A percentile compares a stretch with the other conserved stretches of the same genome.
Conservation (phyloP, 1,284 basidiomycete genomes). For the Lentinula novae-zelandiae region DNA sequence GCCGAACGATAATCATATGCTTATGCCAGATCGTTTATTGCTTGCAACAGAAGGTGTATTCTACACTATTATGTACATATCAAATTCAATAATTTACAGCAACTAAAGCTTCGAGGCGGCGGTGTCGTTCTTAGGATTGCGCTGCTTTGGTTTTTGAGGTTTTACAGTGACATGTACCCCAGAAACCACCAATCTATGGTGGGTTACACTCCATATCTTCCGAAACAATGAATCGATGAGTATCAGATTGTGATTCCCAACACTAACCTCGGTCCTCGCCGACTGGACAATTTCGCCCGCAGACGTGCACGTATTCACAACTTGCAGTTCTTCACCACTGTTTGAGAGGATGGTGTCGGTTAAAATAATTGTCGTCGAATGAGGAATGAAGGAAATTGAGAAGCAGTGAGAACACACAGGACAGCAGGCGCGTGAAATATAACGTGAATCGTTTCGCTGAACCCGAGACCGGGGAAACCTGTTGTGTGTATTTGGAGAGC, state of each 20-base stretch:
- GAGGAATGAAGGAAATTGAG: neutral
- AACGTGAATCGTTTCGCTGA: conserved; percentile 4
- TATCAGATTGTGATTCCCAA: neutral
- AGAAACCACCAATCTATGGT: conserved; percentile 49
- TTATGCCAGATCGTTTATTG: neutral
- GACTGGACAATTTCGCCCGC: neutral
- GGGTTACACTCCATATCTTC: conserved; percentile 53
- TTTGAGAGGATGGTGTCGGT: neutral
- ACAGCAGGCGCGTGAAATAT: conserved; percentile 5
- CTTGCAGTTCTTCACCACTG: conserved; percentile 4
- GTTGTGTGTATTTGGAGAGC: conserved; percentile 2
- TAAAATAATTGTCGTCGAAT: neutral
- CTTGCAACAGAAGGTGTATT: neutral
- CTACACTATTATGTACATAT: neutral
- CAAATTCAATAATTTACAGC: neutral
- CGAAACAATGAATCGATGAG: neutral
- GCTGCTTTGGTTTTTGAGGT: conserved; percentile 29
- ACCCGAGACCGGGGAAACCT: neutral
- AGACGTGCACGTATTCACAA: conserved; percentile 5
- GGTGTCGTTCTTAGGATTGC: neutral
- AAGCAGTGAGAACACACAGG: neutral
- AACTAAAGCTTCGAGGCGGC: neutral
- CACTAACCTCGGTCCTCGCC: conserved; percentile 6
- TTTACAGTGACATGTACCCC: conserved; percentile 54
- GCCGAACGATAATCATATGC: neutral